These are phyloP conservation scores for Diaporthe vexans DNA, from an alignment of 2,329 filamentous ascomycete genomes.

Conservation along the genomic window DNA sequence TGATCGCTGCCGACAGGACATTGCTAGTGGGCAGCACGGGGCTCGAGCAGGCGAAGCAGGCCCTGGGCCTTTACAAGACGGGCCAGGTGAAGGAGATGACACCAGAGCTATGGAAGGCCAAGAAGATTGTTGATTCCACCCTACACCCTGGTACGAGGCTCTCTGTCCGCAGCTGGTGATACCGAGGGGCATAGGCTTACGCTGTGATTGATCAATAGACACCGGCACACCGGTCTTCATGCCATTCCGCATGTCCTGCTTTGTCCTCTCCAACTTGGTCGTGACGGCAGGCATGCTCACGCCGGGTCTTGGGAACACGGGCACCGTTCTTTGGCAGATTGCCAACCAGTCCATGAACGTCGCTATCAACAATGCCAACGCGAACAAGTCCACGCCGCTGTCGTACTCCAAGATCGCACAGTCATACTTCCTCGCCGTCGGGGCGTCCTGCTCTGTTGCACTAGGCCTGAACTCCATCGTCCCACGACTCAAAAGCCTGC, in stretches of 20 bases:
- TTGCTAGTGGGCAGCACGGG: conserved; percentile 83
- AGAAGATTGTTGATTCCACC: conserved; percentile 97
- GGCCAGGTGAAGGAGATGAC: conserved; percentile 86
- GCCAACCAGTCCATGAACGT: conserved; percentile 98
- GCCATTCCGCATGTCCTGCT: conserved; percentile 97
- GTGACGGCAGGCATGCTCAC: conserved; percentile 98
- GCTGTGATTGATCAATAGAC: conserved; percentile 66
- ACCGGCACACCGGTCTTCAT: conserved; percentile 93
- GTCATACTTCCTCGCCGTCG: conserved; percentile 92
- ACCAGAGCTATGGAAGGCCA: conserved; percentile 91
- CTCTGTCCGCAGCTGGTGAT: conserved; percentile 7
- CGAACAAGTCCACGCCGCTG: conserved; percentile 95
- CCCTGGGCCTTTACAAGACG: conserved; percentile 89
- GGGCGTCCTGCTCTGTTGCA: conserved; percentile 93
- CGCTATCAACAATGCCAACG: conserved; percentile 96
- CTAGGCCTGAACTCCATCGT: conserved; percentile 92
- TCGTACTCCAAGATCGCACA: conserved; percentile 84
- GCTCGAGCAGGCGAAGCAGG: conserved; percentile 86
- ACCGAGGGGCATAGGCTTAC: conserved; percentile 35
- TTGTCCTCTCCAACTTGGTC: conserved; percentile 91
- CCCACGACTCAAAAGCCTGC: conserved; percentile 82
- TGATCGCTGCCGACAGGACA: conserved; percentile 70
- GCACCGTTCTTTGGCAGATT: conserved; percentile 94
- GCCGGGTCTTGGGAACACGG: conserved; percentile 84
- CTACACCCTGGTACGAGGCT: conserved; percentile 84